Evolutionary conservation across 2,329 filamentous ascomycete genomes (phyloP).

Genomic region (Penicillium decumbens): DNA sequence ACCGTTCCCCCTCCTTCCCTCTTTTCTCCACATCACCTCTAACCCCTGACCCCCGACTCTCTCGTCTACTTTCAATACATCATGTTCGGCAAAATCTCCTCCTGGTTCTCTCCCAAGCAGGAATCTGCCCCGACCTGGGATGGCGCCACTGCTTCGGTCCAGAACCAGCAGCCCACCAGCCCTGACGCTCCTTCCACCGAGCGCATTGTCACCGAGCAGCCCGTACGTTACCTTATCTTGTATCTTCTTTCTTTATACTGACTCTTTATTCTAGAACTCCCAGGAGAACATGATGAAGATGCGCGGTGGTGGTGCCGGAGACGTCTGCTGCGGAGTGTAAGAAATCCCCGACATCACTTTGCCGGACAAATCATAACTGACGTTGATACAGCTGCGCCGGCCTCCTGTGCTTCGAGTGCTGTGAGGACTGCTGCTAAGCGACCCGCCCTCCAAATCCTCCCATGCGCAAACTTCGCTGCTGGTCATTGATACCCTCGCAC

Average conservation of each 20-base stretch:
- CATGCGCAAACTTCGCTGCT: background rate
- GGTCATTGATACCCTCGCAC: background rate
- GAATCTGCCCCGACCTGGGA: conserved; percentile 19
- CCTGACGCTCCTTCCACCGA: conserved; percentile 23
- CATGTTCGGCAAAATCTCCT: conserved; percentile 23
- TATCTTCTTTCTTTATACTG: background rate
- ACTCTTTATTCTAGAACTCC: conserved; percentile 11
- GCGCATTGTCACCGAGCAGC: conserved; percentile 19
- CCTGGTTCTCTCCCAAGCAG: conserved; percentile 26
- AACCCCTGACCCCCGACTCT: background rate
- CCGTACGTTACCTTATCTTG: conserved; percentile 17
- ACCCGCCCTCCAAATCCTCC: background rate
- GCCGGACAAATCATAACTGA: conserved; percentile 4
- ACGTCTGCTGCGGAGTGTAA: conserved; percentile 33
- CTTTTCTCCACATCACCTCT: background rate
- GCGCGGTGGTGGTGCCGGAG: conserved; percentile 29
- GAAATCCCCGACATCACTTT: conserved; percentile 1
- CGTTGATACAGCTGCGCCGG: conserved; percentile 24
- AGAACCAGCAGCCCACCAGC: conserved; percentile 25
- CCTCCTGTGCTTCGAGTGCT: conserved; percentile 31
- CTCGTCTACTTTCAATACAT: background rate
- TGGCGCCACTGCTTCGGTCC: conserved; percentile 19
- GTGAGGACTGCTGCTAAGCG: conserved; percentile 30
- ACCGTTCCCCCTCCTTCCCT: background rate
- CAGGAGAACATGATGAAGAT: conserved; percentile 25